These are phyloP conservation scores for Cicer chorassanicum DNA, from an alignment of 306 rosid genomes.

Conservation along the genomic window DNA sequence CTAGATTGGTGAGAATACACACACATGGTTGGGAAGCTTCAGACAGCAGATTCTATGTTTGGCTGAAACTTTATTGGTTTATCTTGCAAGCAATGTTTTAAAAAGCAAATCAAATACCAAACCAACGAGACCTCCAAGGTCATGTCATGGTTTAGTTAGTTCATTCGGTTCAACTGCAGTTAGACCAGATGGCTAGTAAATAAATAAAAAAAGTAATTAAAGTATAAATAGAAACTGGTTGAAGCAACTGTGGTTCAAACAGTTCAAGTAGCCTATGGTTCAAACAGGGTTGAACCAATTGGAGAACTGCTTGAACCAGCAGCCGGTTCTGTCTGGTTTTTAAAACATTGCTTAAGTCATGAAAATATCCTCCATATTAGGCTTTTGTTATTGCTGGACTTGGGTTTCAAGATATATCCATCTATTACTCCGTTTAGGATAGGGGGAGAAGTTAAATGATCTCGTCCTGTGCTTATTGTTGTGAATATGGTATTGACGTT, in stretches of 20 bases:
- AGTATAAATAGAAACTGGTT: too few relatives aligned
- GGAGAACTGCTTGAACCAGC: too few relatives aligned
- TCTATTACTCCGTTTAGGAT: conserved; percentile 8
- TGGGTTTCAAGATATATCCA: neutral
- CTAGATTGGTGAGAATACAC: conserved; percentile 8
- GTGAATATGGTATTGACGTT: conserved; percentile 30
- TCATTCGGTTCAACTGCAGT: neutral
- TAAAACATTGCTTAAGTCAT: too few relatives aligned
- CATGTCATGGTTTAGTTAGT: neutral
- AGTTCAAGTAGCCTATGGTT: too few relatives aligned
- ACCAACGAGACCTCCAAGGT: neutral
- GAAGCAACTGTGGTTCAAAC: too few relatives aligned
- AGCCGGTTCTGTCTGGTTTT: too few relatives aligned
- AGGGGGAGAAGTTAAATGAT: conserved; percentile 14
- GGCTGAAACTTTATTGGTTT: conserved; percentile 9
- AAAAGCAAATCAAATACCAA: neutral
- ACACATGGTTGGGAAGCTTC: neutral
- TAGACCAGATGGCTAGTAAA: too few relatives aligned
- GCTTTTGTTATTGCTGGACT: conserved; percentile 10
- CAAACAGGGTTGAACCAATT: too few relatives aligned
- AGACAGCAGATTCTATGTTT: conserved; percentile 25
- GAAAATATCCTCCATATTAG: conserved; percentile 15
- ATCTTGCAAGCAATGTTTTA: neutral
- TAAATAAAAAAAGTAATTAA: too few relatives aligned
- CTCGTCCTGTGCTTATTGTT: conserved; percentile 26